Evolutionary conservation across 495 filamentous ascomycete genomes (phyloP).

Genomic region (Penicillium macrosclerotiorum): DNA sequence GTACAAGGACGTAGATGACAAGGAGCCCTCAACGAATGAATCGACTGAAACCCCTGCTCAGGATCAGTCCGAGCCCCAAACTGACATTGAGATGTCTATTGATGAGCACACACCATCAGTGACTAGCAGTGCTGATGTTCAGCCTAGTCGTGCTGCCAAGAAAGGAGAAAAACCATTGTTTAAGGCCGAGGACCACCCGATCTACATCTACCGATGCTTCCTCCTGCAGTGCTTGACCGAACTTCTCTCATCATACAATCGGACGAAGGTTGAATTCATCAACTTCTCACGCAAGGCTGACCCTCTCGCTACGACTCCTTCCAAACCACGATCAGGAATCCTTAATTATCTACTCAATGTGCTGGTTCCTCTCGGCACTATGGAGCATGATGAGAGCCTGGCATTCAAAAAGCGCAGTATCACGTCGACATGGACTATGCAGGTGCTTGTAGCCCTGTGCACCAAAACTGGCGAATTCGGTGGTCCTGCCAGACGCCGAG

Average conservation of each 20-base stretch:
- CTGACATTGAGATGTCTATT: constrained; percentile 50
- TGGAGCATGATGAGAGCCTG: constrained; percentile 72
- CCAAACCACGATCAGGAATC: constrained; percentile 89
- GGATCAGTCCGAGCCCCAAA: constrained; percentile 39
- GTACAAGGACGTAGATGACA: constrained; percentile 88
- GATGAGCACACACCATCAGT: constrained; percentile 40
- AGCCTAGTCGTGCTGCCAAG: constrained; percentile 37
- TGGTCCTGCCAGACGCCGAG: constrained; percentile 34
- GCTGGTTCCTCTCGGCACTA: constrained; percentile 74
- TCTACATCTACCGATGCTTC: constrained; percentile 95
- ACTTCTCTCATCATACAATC: constrained; percentile 88
- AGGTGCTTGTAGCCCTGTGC: constrained; percentile 81
- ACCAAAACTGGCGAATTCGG: constrained; percentile 75
- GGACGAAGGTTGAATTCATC: constrained; percentile 96
- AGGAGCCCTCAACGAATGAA: constrained; percentile 49
- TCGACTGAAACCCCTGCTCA: constrained; percentile 44
- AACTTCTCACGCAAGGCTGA: constrained; percentile 92
- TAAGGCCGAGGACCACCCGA: constrained; percentile 90
- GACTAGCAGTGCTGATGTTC: constrained; percentile 30
- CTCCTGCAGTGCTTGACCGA: constrained; percentile 91
- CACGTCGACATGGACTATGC: constrained; percentile 81
- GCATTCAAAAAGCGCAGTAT: constrained; percentile 76
- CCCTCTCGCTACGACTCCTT: constrained; percentile 78
- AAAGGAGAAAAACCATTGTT: constrained; percentile 76
- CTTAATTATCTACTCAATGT: constrained; percentile 90